Percentiles rank a stretch among this genome's conserved stretches.
Evolutionary conservation across 805 yeast genomes (phyloP).

Genomic region (Torulaspora quercuum): DNA sequence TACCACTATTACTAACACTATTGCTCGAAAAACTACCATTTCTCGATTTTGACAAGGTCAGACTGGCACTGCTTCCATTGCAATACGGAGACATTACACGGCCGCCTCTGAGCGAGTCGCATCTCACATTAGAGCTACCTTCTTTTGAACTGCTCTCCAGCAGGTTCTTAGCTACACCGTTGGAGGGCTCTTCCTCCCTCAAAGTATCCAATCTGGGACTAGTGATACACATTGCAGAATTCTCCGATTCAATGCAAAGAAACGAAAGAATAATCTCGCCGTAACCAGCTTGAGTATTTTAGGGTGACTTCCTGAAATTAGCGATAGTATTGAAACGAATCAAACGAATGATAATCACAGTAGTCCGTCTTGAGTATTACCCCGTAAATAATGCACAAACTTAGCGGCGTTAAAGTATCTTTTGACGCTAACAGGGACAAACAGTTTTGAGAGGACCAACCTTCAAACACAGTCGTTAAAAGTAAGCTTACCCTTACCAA

Average conservation of each 20-base stretch:
- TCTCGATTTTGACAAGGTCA: constrained; percentile 7
- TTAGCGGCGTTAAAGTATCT: no score
- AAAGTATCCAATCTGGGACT: constrained; percentile 11
- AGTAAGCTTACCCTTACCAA: no score
- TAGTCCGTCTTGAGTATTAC: no score
- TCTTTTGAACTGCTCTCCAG: constrained; percentile 1
- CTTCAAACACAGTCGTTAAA: no score
- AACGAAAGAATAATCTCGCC: constrained; percentile 1
- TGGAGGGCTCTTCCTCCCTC: constrained; percentile 13
- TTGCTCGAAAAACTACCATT: constrained; percentile 13
- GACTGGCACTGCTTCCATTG: neutral
- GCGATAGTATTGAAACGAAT: no score
- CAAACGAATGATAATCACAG: no score
- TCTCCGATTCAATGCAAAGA: constrained; percentile 1
- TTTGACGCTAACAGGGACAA: no score
- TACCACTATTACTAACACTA: constrained; percentile 18
- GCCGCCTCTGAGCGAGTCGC: constrained; percentile 1
- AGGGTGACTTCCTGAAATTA: no score
- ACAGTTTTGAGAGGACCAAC: no score
- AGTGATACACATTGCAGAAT: constrained; percentile 1
- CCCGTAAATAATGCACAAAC: no score
- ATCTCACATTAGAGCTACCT: constrained; percentile 1
- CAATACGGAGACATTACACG: constrained; percentile 6
- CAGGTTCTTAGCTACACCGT: neutral
- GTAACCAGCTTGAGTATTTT: no score